Evolutionary conservation across 495 filamentous ascomycete genomes (phyloP).

Genomic region (Viridothelium virens): DNA sequence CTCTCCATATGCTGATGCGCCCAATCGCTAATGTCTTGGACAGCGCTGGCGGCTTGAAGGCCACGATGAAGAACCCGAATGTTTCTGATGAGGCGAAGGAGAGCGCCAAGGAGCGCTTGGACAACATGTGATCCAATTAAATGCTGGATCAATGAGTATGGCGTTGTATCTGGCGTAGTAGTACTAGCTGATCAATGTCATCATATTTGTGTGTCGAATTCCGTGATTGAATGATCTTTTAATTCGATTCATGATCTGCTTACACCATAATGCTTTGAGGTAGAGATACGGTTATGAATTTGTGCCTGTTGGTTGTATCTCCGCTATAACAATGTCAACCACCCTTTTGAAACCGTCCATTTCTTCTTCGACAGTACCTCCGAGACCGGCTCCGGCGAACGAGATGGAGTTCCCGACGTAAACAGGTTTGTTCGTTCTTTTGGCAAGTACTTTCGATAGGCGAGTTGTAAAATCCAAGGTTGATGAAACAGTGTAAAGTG

Average conservation of each 20-base stretch:
- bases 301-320: slow-evolving; percentile 15
- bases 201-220: neutral
- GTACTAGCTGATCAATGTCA: neutral
- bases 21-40: neutral
- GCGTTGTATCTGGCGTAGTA: slow-evolving; percentile 2
- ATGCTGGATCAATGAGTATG: neutral
- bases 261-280: too few relatives aligned
- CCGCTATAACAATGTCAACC: slow-evolving; percentile 58
- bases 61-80: slow-evolving; percentile 38
- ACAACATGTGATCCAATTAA: slow-evolving; percentile 12
- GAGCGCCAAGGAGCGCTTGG: slow-evolving; percentile 34
- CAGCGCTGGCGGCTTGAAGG: slow-evolving; percentile 18
- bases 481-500: slow-evolving; percentile 63
- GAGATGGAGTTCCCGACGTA: slow-evolving; percentile 79
- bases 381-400: slow-evolving; percentile 58
- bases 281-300: neutral
- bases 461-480: slow-evolving; percentile 81
- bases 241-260: too few relatives aligned
- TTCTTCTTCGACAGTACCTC: slow-evolving; percentile 81
- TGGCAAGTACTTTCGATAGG: slow-evolving; percentile 72
- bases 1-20: neutral
- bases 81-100: slow-evolving; percentile 44
- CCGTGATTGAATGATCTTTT: neutral
- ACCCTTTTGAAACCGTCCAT: slow-evolving; percentile 76
- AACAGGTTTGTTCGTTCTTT: slow-evolving; percentile 57